Evolutionary conservation across 2,329 filamentous ascomycete species (phyloP).

Genomic region (Ophiostoma sp.): DNA sequence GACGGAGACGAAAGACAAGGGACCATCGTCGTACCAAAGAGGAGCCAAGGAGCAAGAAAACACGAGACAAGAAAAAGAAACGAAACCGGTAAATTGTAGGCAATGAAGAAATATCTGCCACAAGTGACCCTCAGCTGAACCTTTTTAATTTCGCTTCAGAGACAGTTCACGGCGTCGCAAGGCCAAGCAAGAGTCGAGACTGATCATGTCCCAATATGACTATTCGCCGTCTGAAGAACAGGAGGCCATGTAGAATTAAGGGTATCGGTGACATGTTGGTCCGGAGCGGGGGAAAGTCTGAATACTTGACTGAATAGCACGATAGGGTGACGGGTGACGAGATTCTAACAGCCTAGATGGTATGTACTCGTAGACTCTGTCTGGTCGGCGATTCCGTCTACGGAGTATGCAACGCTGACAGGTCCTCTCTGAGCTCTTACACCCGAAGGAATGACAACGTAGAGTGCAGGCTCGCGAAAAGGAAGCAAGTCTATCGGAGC

Average conservation of each 20-base stretch:
- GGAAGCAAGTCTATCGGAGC: too few relatives aligned
- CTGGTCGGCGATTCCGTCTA: neutral
- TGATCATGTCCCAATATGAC: neutral
- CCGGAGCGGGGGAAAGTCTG: neutral
- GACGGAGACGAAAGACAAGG: too few relatives aligned
- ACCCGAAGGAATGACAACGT: too few relatives aligned
- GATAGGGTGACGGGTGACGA: constrained; percentile 5
- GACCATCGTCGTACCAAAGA: too few relatives aligned
- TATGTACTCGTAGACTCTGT: neutral
- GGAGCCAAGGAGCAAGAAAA: neutral
- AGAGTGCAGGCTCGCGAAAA: too few relatives aligned
- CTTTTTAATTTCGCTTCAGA: neutral
- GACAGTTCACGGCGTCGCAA: neutral
- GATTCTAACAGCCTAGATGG: neutral
- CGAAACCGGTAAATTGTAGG: too few relatives aligned
- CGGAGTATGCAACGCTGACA: neutral
- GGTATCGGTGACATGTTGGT: neutral
- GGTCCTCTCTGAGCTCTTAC: too few relatives aligned
- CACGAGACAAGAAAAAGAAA: neutral
- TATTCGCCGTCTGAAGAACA: neutral
- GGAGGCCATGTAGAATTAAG: neutral
- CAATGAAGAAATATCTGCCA: neutral
- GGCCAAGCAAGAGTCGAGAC: neutral
- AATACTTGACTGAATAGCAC: neutral
- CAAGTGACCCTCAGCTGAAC: neutral